Evolutionary conservation across 2,329 filamentous ascomycete genomes (phyloP).

Genomic region (Calycina herbarum): DNA sequence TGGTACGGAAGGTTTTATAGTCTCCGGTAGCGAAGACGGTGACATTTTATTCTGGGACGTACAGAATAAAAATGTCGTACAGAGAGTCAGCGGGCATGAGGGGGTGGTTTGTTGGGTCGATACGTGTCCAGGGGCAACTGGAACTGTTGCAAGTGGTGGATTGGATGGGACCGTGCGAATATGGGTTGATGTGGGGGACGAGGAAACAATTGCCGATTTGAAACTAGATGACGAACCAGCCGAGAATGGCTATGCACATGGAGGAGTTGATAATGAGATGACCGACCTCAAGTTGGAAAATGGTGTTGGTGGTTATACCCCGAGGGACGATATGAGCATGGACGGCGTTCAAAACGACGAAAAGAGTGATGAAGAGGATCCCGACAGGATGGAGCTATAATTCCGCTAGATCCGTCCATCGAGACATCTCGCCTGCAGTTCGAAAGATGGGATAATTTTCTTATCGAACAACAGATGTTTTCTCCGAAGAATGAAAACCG

Average conservation of each 20-base stretch:
- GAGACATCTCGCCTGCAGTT: neutral
- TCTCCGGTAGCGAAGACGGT: conserved; percentile 85
- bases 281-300: conserved; percentile 23
- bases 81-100: conserved; percentile 57
- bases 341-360: conserved; percentile 15
- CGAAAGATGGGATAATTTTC: neutral
- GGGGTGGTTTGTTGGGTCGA: conserved; percentile 69
- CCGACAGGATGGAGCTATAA: conserved; percentile 24
- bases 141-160: conserved; percentile 59
- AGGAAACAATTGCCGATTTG: conserved; percentile 26
- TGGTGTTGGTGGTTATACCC: conserved; percentile 25
- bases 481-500: neutral
- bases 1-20: conserved; percentile 60
- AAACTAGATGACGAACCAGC: conserved; percentile 19
- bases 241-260: conserved; percentile 11
- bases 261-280: conserved; percentile 13
- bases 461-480: neutral
- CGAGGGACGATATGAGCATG: conserved; percentile 24
- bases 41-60: conserved; percentile 89
- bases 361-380: conserved; percentile 12
- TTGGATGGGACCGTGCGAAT: conserved; percentile 61
- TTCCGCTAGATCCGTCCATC: neutral
- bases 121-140: conserved; percentile 52
- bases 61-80: conserved; percentile 77
- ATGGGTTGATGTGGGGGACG: conserved; percentile 50